phyloP scores from a whole-genome alignment of 129 eudicot genomes.

The sunflower (Helianthus annuus) region HanXRQr2.0-SUNRISE NC_035435.2:106535644-106536143 shows the following conservation, averaged over 20 bases:
- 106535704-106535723: constrained; percentile 48
- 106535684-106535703: constrained; percentile 55
- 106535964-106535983: constrained; percentile 38
- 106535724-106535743: constrained; percentile 40
- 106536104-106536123: constrained; percentile 14
- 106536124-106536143: background rate
- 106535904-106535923: constrained; percentile 42
- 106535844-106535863: constrained; percentile 33
- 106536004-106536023: constrained; percentile 24
- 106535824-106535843: constrained; percentile 48
- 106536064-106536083: background rate
- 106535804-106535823: constrained; percentile 49
- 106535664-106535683: constrained; percentile 53
- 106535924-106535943: constrained; percentile 35
- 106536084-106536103: constrained; percentile 12
- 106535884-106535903: constrained; percentile 49
- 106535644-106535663: constrained; percentile 45
- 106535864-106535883: constrained; percentile 50
- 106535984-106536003: constrained; percentile 35
- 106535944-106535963: constrained; percentile 45
- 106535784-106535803: constrained; percentile 52
- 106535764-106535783: constrained; percentile 39
- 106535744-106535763: constrained; percentile 47
- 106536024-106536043: constrained; percentile 15
- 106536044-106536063: background rate